Conservation (phyloP, 1,284 basidiomycete genomes). For the Cutaneotrichosporon cutaneum region DNA sequence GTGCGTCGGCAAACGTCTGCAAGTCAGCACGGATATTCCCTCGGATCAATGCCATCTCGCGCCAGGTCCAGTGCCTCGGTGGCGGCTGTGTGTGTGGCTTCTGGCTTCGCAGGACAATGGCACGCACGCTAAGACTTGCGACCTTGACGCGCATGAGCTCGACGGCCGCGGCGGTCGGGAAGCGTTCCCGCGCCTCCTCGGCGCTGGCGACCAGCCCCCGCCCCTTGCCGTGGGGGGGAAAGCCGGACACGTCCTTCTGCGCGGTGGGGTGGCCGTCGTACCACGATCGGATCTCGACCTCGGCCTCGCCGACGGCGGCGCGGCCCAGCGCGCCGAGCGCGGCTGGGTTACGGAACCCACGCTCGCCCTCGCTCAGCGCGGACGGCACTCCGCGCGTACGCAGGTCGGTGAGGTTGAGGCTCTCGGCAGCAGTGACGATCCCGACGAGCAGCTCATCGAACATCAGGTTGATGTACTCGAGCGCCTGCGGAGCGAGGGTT, state of each 20-base stretch:
- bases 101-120: not conserved
- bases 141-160: slow-evolving; percentile 47
- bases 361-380: slow-evolving; percentile 59
- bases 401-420: slow-evolving; percentile 71
- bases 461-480: slow-evolving; percentile 74
- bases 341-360: not conserved
- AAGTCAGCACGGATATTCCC: slow-evolving; percentile 1
- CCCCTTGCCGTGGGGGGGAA: slow-evolving; percentile 37
- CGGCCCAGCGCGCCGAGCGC: slow-evolving; percentile 64
- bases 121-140: slow-evolving; percentile 47
- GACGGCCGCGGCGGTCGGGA: slow-evolving; percentile 41
- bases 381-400: slow-evolving; percentile 66
- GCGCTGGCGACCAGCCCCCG: slow-evolving; percentile 28
- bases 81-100: not conserved
- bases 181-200: slow-evolving; percentile 21
- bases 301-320: slow-evolving; percentile 85
- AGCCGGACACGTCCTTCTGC: slow-evolving; percentile 28
- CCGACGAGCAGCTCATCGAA: slow-evolving; percentile 82
- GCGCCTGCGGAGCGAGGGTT: slow-evolving; percentile 69
- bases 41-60: not conserved
- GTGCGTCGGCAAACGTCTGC: slow-evolving; percentile 41
- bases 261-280: slow-evolving; percentile 57
- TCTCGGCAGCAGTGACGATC: slow-evolving; percentile 67
- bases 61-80: not conserved
- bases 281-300: slow-evolving; percentile 82